A percentile compares a stretch with the other conserved stretches of the same genome.
These are phyloP conservation scores for Coprinellus aureogranulatus DNA, from an alignment of 768 basidiomycete genomes.

Conservation along the genomic window DNA sequence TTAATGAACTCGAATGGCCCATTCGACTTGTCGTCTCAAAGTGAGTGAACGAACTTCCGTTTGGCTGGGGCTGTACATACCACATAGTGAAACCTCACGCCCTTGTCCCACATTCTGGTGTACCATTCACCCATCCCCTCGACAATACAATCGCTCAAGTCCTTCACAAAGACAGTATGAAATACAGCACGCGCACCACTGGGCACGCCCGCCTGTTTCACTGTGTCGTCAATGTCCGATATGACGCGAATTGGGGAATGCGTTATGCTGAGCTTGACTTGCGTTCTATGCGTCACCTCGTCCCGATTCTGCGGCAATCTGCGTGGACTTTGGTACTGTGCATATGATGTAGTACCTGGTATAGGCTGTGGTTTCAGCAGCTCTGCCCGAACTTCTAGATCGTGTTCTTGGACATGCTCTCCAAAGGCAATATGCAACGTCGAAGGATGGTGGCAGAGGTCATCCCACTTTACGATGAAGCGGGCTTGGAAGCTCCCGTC, in stretches of 20 bases:
- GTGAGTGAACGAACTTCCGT: not conserved
- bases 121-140: constrained; percentile 86
- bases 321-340: constrained; percentile 7
- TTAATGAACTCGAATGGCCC: constrained; percentile 84
- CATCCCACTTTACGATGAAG: constrained; percentile 67
- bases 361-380: constrained; percentile 38
- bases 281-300: constrained; percentile 18
- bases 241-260: constrained; percentile 72
- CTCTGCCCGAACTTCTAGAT: constrained; percentile 54
- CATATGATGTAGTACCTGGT: constrained; percentile 5
- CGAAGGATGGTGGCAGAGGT: constrained; percentile 58
- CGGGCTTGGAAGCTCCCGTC: constrained; percentile 75
- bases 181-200: constrained; percentile 81
- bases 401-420: constrained; percentile 41
- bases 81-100: constrained; percentile 86
- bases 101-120: constrained; percentile 59
- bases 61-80: constrained; percentile 44
- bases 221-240: constrained; percentile 93
- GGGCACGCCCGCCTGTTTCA: constrained; percentile 77
- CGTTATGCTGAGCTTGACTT: constrained; percentile 41
- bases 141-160: constrained; percentile 73
- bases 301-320: not conserved
- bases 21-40: constrained; percentile 59
- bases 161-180: constrained; percentile 88
- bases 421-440: constrained; percentile 59